Percentiles rank a stretch among this genome's conserved stretches.
phyloP scores from a whole-genome alignment of 306 rosid genomes.

The Prinsepia uniflora region DNA sequence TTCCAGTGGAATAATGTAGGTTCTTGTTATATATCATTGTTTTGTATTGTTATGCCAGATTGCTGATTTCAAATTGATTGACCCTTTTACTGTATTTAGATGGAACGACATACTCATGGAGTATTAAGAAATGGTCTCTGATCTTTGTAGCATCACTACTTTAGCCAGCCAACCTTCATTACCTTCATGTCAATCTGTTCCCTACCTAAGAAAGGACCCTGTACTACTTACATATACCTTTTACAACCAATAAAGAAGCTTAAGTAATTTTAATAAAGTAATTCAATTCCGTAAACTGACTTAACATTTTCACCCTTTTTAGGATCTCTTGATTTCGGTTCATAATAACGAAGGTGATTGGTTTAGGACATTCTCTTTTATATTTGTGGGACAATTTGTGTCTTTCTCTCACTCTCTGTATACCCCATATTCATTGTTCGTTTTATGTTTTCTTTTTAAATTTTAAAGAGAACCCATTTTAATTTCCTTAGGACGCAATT shows the following conservation, averaged over 20 bases:
- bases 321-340: background rate
- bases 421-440: background rate
- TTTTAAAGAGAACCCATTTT: background rate
- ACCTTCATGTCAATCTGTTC: background rate
- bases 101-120: background rate
- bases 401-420: background rate
- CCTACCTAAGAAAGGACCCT: background rate
- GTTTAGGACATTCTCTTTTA: background rate
- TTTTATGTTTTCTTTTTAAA: background rate
- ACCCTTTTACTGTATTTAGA: background rate
- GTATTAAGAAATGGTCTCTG: background rate
- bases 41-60: background rate
- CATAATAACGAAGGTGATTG: background rate
- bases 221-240: background rate
- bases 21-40: background rate
- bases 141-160: background rate
- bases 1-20: background rate
- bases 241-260: background rate
- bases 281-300: background rate
- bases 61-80: background rate
- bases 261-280: background rate
- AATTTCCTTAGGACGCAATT: background rate
- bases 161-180: background rate
- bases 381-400: background rate
- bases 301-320: background rate